Evolutionary conservation across 2,329 filamentous ascomycete genomes (phyloP).

Genomic region (Boeremia exigua): DNA sequence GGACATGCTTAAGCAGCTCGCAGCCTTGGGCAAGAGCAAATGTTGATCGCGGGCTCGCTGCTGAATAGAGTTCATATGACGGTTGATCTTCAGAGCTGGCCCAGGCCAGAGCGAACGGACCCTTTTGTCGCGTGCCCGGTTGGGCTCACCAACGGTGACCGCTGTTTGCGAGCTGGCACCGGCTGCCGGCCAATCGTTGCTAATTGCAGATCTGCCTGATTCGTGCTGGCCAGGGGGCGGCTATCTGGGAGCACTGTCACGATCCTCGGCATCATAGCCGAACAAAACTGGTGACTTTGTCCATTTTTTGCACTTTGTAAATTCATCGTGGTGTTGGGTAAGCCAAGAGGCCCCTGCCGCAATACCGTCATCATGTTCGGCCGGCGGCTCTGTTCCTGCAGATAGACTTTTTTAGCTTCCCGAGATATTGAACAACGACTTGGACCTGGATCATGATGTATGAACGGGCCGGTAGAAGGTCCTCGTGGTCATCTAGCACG

Average conservation of each 20-base stretch:
- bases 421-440: conserved; percentile 7
- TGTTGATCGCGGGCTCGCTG: not conserved
- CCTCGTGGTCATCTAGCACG: conserved; percentile 14
- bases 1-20: not conserved
- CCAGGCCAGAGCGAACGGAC: not conserved
- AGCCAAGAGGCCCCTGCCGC: conserved; percentile 2
- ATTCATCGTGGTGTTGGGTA: not conserved
- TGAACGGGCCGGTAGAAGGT: conserved; percentile 16
- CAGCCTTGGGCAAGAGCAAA: not conserved
- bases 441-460: not conserved
- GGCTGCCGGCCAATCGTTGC: conserved; percentile 1
- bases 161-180: conserved; percentile 6
- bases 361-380: not conserved
- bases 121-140: conserved; percentile 13
- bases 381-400: conserved; percentile 4
- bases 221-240: conserved; percentile 1
- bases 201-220: conserved; percentile 6
- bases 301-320: not conserved
- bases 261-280: conserved; percentile 3
- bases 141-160: conserved; percentile 13
- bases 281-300: conserved; percentile 2
- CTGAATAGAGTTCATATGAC: conserved; percentile 2
- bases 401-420: conserved; percentile 1
- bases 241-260: conserved; percentile 14
- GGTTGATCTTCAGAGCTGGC: conserved; percentile 1